Conservation (phyloP, 1,139 yeast genomes). For the Blastobotrys aristatus region DNA sequence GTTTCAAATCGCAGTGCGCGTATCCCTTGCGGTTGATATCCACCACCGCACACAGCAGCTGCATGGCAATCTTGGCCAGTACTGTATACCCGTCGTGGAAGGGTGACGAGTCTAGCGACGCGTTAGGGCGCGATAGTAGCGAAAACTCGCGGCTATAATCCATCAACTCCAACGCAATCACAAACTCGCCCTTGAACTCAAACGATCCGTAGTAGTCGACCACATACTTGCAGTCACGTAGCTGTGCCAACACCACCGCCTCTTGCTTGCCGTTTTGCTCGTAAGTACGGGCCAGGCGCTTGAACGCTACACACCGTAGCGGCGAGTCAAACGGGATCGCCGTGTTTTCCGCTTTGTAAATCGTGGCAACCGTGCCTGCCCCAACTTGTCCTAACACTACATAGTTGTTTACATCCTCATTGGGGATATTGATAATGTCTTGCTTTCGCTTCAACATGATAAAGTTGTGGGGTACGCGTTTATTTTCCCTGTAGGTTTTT, state of each 20-base stretch:
- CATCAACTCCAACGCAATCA: constrained; percentile 19
- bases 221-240: constrained; percentile 12
- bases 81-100: constrained; percentile 10
- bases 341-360: constrained; percentile 21
- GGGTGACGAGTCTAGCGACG: not conserved
- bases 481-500: not conserved
- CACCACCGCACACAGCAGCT: constrained; percentile 23
- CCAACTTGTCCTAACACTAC: constrained; percentile 17
- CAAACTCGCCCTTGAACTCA: constrained; percentile 17
- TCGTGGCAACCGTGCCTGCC: constrained; percentile 18
- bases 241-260: constrained; percentile 14
- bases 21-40: constrained; percentile 46
- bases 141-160: constrained; percentile 18
- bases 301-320: constrained; percentile 21
- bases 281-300: constrained; percentile 18
- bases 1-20: constrained; percentile 79
- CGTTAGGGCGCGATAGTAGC: constrained; percentile 4
- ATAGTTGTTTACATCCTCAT: constrained; percentile 13
- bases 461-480: no score
- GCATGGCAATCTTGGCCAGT: constrained; percentile 26
- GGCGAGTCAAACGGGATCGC: constrained; percentile 13
- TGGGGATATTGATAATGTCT: not conserved
- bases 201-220: constrained; percentile 18
- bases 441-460: not conserved
- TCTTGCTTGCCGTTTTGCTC: constrained; percentile 20